A percentile compares a stretch with the other conserved stretches of the same genome.
Evolutionary conservation across 306 rosid species (phyloP).

Genomic region (Heteromeles arbutifolia): DNA sequence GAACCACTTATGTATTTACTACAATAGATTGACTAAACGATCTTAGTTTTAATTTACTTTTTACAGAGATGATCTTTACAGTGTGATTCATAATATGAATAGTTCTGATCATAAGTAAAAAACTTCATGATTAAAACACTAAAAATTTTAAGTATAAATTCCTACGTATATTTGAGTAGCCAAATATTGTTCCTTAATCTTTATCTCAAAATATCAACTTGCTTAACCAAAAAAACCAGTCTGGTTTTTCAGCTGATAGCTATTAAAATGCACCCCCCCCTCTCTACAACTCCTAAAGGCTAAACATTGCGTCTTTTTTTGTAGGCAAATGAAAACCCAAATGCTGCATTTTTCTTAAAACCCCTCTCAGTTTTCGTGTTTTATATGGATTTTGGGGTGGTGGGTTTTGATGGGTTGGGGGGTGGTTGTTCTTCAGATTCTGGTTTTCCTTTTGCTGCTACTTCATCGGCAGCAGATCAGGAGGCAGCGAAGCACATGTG

Average conservation of each 20-base stretch:
- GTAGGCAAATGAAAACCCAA: conserved; percentile 7
- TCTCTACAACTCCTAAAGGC: conserved; percentile 8
- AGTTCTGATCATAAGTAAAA: too few species aligned
- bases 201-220: conserved; percentile 27
- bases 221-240: conserved; percentile 34
- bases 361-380: conserved; percentile 6
- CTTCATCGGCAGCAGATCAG: conserved; percentile 58
- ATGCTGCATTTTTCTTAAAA: conserved; percentile 23
- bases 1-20: too few species aligned
- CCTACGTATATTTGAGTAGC: too few species aligned
- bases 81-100: too few species aligned
- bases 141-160: too few species aligned
- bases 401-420: conserved; percentile 68
- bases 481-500: conserved; percentile 43
- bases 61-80: too few species aligned
- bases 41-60: too few species aligned
- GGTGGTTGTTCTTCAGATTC: conserved; percentile 30
- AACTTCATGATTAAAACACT: too few species aligned
- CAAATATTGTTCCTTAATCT: too few species aligned
- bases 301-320: conserved; percentile 18
- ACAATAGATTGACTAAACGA: too few species aligned
- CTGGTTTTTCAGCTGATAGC: conserved; percentile 42
- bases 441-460: conserved; percentile 37
- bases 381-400: conserved; percentile 70
- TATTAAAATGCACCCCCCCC: conserved; percentile 31